Evolutionary conservation across 805 yeast species (phyloP), one percentile per base, ranked within the genome.

Genomic region (Candida ascalaphidarum): DNA sequence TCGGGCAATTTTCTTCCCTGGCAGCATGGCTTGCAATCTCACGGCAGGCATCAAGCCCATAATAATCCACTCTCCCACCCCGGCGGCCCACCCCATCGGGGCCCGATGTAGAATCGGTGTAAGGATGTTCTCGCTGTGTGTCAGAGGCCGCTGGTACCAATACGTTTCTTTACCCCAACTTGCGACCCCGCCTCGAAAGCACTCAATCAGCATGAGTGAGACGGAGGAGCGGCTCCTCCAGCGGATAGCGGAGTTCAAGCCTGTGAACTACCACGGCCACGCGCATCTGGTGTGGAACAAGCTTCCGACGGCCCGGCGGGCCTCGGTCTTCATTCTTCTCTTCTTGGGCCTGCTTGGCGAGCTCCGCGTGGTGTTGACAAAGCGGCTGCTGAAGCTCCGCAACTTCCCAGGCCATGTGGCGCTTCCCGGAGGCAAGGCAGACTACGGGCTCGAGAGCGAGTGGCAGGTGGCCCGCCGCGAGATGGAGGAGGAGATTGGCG

Each of bases 361-460:
- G 39, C 53, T 86, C 12, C 55, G 89, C 24, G 94, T 84, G 18
- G 61, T 88, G 3, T 54, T 88, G 28, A 88, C 96, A 1, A 77
- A 81, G 41, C 55, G 97, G 36, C 76, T 94, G 3, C 63, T 80
- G 26, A 61, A 67, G 21, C 61, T 89, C 41, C 62, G 75, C 27
- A 72, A 72, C 29, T 88, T 86, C 55, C 81, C 92, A 0, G 96
- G 96, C 4, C 95, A 88, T 50, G 81, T 82, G 5, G 84, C 96
- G 2, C 61, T 88, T 7, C 97, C 97, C 4, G 97, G 97, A 3
- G 97, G 96, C 7, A 83, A 80, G 46, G 86, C 94, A 4, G 96
- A 88, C 50, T 46, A 40, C 23, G 74, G 68, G 1, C 59, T 69
- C 12, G 85, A 84, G 41, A 52, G 68, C 10, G 83, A 81, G 32